Base-by-base conservation (phyloP, 1,284 basidiomycete genomes). In the Microstroma glucosiphilum region DNA sequence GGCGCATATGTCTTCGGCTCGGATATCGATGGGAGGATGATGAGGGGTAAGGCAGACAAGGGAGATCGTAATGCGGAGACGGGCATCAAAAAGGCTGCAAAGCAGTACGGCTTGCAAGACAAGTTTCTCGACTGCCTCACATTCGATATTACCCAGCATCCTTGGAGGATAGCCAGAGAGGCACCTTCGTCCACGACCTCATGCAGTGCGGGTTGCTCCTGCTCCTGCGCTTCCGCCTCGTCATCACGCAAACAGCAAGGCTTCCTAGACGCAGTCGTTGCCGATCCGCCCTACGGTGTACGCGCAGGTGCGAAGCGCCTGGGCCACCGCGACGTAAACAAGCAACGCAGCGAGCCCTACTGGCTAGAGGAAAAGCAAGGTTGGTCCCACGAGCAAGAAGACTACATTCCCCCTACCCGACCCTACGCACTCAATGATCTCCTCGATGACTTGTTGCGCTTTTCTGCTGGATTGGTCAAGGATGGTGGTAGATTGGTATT, bases 1-100 rank as follows among this genome's bases (percentile, higher is more conserved):
- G 96, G 96, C 13, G 89, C 92, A 0, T 81, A 86, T 56, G 86
- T 93, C 0, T 86, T 90, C 61, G 96, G 94, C 4, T 94, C 91
- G 30, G 96, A 99, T 79, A 97, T 99, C 59, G 96, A 99, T 73
- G 94, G 92, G 0, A 84, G 94, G 56, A 93, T 96, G 78, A 94
- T 98, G 88, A 83, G 92, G 64, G 94, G 94, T 17, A 96, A 93
- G 84, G 85, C 88, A 4, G 60, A 69, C 40, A 51, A 65, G 23
- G 62, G 67, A n/a, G 60, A 62, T 41, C 66, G 65, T 51, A 30
- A 40, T 40, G 59, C 67, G 6, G 69, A 70, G 46, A 68, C 66
- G 25, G 91, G 91, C 0, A 86, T 97, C 64, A 79, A 88, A 56
- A 85, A 88, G n/a, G 87, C 90, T 0, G 93, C 94, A 0, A 82